These are phyloP conservation scores for Leccinum griseonigrum DNA, from an alignment of 1,284 basidiomycete genomes.

Conservation along the genomic window DNA sequence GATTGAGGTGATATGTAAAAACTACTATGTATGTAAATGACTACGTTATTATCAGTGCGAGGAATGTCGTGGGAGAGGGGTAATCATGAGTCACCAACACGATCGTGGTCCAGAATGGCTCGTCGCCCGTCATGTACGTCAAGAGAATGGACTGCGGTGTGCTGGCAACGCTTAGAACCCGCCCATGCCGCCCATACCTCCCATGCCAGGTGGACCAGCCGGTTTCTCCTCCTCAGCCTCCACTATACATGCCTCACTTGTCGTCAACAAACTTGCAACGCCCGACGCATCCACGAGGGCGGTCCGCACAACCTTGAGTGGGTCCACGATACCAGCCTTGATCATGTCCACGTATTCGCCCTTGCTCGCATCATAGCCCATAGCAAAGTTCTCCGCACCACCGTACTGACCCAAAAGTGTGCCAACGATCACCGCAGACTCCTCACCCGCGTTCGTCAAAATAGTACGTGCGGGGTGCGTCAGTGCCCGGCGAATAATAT, in stretches of 20 bases:
- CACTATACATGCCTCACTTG: conserved; percentile 91
- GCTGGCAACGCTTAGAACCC: conserved; percentile 23
- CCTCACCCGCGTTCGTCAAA: conserved; percentile 93
- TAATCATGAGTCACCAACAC: conserved; percentile 7
- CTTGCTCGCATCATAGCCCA: conserved; percentile 91
- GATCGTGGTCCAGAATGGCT: background rate
- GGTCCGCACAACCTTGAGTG: conserved; percentile 89
- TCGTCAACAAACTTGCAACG: conserved; percentile 89
- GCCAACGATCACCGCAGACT: conserved; percentile 91
- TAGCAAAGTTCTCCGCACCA: conserved; percentile 66
- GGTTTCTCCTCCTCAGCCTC: conserved; percentile 85
- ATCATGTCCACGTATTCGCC: conserved; percentile 97
- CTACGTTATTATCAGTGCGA: conserved; percentile 13
- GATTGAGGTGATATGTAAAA: conserved; percentile 11
- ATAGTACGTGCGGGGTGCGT: conserved; percentile 87
- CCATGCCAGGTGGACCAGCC: conserved; percentile 51
- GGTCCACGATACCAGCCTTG: conserved; percentile 90
- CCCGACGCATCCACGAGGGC: conserved; percentile 88
- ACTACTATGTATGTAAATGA: conserved; percentile 10
- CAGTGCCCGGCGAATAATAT: conserved; percentile 89
- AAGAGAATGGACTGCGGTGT: background rate
- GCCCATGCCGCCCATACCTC: conserved; percentile 67
- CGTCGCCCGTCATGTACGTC: background rate
- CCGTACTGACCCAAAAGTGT: conserved; percentile 74
- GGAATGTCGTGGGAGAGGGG: conserved; percentile 10